Conservation (phyloP, 75 land plant genomes). For the Sequoia sempervirens region DNA sequence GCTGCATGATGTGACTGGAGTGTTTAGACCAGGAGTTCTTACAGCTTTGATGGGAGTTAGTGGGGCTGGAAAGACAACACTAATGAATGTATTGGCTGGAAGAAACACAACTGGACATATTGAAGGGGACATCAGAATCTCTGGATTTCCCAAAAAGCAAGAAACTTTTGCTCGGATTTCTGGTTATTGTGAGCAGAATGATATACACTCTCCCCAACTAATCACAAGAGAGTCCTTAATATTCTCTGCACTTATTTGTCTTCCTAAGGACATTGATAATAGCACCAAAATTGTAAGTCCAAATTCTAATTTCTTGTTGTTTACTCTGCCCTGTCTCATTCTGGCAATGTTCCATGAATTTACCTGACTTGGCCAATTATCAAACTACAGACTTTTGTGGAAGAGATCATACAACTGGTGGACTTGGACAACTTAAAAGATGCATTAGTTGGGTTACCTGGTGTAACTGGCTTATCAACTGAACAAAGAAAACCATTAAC, state of each 20-base stretch:
- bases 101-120: constrained; percentile 66
- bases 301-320: background rate
- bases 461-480: constrained; percentile 57
- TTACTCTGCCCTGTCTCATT: background rate
- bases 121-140: constrained; percentile 47
- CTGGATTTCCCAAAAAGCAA: constrained; percentile 68
- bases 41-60: constrained; percentile 88
- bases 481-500: constrained; percentile 76
- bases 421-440: constrained; percentile 47
- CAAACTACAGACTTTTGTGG: constrained; percentile 51
- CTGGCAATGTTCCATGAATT: background rate
- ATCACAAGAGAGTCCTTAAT: constrained; percentile 53
- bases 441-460: constrained; percentile 71
- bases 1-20: constrained; percentile 60
- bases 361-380: background rate
- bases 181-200: constrained; percentile 71
- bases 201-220: constrained; percentile 60
- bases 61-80: constrained; percentile 77
- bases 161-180: constrained; percentile 63
- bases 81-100: constrained; percentile 72
- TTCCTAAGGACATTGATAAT: constrained; percentile 34
- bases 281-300: constrained; percentile 34
- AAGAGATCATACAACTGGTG: constrained; percentile 79
- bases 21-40: constrained; percentile 78
- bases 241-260: constrained; percentile 56